Base-by-base conservation (phyloP, 2,329 filamentous ascomycete species). In the Septoria petroselini region DNA sequence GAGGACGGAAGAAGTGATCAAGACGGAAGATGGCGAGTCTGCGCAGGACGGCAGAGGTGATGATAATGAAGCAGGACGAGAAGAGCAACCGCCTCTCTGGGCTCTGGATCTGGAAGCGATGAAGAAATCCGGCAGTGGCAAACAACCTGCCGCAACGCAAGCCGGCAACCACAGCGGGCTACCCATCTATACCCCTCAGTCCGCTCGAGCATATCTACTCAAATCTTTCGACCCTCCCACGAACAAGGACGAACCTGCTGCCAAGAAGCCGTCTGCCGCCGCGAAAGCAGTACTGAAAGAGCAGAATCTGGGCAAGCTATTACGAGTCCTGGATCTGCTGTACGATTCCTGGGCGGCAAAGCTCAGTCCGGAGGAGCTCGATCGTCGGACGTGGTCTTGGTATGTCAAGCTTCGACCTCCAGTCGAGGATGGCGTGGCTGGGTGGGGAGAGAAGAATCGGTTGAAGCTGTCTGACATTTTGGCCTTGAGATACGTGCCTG, bases 381-480 rank as follows among this genome's bases (percentile, higher is more conserved):
- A 95, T 64, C 76, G 77, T 54, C 79, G 83, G 52, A 86, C 88
- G 14, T 94, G 88, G 87, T 73, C 73, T 8, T 95, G 89, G 89
- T 95, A 95, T 68, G 74, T 85, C 1, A 77, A 79, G 17, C 81
- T 91, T 15, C 75, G 90, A 55, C 89, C 89, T 1, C 83, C 88
- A 15, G 85, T 95, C 2, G 82, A 86, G 51, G 71, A 76, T 49
- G 90, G 89, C 0, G 80, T 81, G 40, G 80, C 82, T 15, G 89
- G 90, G 1, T 95, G 89, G 89, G 89, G 89, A 21, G 86, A 85
- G 9, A 93, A 91, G 68, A 88, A 86, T 1, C 71, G 74, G 46
- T 73, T 95, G 21, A 82, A 75, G 58, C 66, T 94, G 29, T 71
- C 72, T 11, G 81, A 82, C 57, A 87, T 95, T 33, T 65, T 91